Conservation (phyloP, 495 filamentous ascomycete genomes). For the Podospora comata region DNA sequence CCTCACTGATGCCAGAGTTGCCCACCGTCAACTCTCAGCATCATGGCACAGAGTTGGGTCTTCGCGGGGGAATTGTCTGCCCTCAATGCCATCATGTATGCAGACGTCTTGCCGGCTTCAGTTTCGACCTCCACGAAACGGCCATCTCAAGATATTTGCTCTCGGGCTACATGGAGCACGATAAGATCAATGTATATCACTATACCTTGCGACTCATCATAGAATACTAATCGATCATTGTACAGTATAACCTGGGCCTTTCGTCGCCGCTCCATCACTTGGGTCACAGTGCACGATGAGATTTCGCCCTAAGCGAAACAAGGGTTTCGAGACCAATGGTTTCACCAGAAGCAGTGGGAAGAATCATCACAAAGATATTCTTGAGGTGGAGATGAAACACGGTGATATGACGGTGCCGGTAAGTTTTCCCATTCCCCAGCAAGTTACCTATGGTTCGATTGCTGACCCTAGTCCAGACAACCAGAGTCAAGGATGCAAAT, state of each 20-base stretch:
- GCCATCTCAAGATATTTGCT: not conserved
- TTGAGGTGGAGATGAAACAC: slow-evolving; percentile 55
- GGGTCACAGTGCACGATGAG: slow-evolving; percentile 66
- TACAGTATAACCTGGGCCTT: slow-evolving; percentile 70
- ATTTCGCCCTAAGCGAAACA: slow-evolving; percentile 64
- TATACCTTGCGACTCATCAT: too few species aligned
- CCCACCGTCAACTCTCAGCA: slow-evolving; percentile 3
- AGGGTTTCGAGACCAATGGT: slow-evolving; percentile 36
- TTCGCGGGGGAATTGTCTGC: slow-evolving; percentile 64
- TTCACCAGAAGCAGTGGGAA: not conserved
- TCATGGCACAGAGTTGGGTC: slow-evolving; percentile 38
- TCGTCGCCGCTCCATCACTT: slow-evolving; percentile 71
- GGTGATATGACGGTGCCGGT: slow-evolving; percentile 67
- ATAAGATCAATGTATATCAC: not conserved
- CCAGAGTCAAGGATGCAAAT: too few species aligned
- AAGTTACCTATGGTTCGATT: too few species aligned
- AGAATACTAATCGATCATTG: not conserved
- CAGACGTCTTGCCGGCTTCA: slow-evolving; percentile 39
- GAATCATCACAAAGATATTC: slow-evolving; percentile 23
- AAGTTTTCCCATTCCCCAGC: too few species aligned
- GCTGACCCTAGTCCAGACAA: too few species aligned
- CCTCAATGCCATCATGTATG: slow-evolving; percentile 64
- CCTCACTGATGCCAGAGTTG: slow-evolving; percentile 38
- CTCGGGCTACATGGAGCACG: not conserved
- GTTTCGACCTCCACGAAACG: not conserved